A percentile compares a stretch with the other conserved stretches of the same genome.
phyloP scores from a whole-genome alignment of 1,284 basidiomycete species.

The Apiotrichum veenhuisii region DNA sequence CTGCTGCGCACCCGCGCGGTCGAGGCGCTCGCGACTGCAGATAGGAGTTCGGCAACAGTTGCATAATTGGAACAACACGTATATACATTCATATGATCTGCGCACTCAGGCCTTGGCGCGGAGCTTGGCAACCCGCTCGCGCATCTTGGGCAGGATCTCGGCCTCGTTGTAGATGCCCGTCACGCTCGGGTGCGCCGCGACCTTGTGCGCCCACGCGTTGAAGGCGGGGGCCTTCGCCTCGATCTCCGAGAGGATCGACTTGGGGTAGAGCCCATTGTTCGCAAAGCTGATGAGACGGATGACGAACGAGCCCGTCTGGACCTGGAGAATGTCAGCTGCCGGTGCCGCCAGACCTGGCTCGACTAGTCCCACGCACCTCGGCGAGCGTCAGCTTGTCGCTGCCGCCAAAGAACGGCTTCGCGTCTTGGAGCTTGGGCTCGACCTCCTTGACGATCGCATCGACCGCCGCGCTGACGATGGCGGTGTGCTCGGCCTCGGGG shows the following conservation, averaged over 20 bases:
- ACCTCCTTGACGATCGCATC: conserved; percentile 8
- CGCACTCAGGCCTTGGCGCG: no score
- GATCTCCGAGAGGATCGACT: background rate
- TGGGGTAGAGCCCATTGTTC: conserved; percentile 1
- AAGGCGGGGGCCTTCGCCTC: conserved; percentile 7
- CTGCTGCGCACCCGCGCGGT: no score
- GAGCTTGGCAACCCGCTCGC: background rate
- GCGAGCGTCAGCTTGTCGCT: conserved; percentile 10
- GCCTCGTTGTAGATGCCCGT: conserved; percentile 5
- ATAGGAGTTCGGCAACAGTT: no score
- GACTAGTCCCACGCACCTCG: conserved; percentile 4
- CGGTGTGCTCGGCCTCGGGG: background rate
- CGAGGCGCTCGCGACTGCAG: no score
- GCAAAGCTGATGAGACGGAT: conserved; percentile 4
- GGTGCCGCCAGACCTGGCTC: no score
- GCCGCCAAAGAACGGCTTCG: conserved; percentile 11
- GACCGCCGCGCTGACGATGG: background rate
- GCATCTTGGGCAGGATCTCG: background rate
- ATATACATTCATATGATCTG: no score
- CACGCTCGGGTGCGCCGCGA: conserved; percentile 12
- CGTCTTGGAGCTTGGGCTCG: conserved; percentile 10
- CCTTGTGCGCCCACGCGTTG: conserved; percentile 6
- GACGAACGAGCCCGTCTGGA: conserved; percentile 12
- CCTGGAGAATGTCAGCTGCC: background rate
- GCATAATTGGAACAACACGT: no score